Percentiles rank a stretch among this genome's conserved stretches.
Conservation (phyloP, 2,329 filamentous ascomycete species). For the Bipolaris zeicola region DNA sequence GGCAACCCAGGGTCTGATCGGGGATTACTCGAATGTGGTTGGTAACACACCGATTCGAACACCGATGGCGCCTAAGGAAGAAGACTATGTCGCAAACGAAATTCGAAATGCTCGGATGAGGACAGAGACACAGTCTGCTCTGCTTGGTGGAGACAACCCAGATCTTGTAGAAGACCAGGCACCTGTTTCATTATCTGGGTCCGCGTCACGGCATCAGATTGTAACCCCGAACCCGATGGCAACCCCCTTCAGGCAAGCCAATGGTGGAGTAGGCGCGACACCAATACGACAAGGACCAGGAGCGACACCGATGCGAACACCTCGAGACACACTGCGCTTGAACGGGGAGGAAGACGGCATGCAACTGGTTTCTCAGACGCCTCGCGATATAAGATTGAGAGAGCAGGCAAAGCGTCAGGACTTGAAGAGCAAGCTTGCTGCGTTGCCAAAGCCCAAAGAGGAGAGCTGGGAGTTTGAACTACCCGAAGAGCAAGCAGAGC, state of each 20-base stretch:
- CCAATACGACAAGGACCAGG: slow-evolving; percentile 66
- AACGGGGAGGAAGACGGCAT: slow-evolving; percentile 71
- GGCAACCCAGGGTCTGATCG: slow-evolving; percentile 82
- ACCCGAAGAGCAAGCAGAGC: slow-evolving; percentile 78
- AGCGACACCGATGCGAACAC: slow-evolving; percentile 84
- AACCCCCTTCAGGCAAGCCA: slow-evolving; percentile 75
- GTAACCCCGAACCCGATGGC: slow-evolving; percentile 96
- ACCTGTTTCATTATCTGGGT: slow-evolving; percentile 87
- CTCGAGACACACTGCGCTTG: slow-evolving; percentile 83
- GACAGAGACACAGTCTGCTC: slow-evolving; percentile 90
- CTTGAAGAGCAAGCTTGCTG: slow-evolving; percentile 74
- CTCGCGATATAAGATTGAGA: slow-evolving; percentile 73
- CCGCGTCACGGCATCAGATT: slow-evolving; percentile 78
- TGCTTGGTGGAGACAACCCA: slow-evolving; percentile 93
- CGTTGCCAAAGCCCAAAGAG: slow-evolving; percentile 90
- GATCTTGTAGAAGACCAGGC: slow-evolving; percentile 79
- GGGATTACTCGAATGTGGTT: slow-evolving; percentile 83
- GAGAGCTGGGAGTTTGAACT: slow-evolving; percentile 93
- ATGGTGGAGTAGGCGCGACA: slow-evolving; percentile 69
- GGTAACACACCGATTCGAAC: slow-evolving; percentile 87
- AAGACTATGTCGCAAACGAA: slow-evolving; percentile 96
- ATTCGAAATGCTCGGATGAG: slow-evolving; percentile 90
- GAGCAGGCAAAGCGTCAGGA: slow-evolving; percentile 72
- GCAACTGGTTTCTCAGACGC: slow-evolving; percentile 74
- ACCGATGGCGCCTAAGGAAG: slow-evolving; percentile 85